phyloP scores from a whole-genome alignment of 2,329 filamentous ascomycete genomes.

The Pestalotiopsis sp. region DNA sequence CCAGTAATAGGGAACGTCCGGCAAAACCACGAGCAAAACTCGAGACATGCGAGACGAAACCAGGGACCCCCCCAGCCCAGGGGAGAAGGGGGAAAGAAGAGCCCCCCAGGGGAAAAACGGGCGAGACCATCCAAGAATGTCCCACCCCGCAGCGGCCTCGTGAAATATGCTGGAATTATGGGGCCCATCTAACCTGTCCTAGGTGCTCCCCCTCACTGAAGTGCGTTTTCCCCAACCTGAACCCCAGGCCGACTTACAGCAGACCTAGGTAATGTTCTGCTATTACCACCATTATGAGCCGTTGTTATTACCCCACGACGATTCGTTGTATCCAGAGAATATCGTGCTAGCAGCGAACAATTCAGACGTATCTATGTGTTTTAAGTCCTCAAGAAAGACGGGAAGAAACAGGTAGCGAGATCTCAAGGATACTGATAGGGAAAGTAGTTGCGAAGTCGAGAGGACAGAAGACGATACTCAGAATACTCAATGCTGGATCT shows the following conservation, averaged over 20 bases:
- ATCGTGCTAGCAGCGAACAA: neutral
- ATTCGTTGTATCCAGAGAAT: neutral
- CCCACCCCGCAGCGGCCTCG: neutral
- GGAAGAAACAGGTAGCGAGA: neutral
- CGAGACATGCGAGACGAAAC: conserved; percentile 3
- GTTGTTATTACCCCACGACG: too few relatives aligned
- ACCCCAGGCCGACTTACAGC: too few relatives aligned
- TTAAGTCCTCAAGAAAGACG: neutral
- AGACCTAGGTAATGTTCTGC: too few relatives aligned
- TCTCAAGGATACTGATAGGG: neutral
- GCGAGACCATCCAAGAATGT: neutral
- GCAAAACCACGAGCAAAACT: conserved; percentile 5
- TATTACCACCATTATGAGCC: too few relatives aligned
- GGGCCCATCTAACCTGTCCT: neutral
- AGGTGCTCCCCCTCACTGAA: too few relatives aligned
- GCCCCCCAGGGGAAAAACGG: neutral
- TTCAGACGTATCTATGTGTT: neutral
- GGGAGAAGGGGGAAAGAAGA: neutral
- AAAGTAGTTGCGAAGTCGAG: neutral
- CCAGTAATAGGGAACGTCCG: conserved; percentile 11
- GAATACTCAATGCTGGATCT: neutral
- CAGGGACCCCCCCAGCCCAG: neutral
- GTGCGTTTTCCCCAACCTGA: too few relatives aligned
- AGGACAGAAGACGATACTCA: neutral
- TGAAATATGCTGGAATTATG: neutral